These are phyloP conservation scores for Paramyrothecium roridum DNA, from an alignment of 2,329 filamentous ascomycete species.

Conservation along the genomic window DNA sequence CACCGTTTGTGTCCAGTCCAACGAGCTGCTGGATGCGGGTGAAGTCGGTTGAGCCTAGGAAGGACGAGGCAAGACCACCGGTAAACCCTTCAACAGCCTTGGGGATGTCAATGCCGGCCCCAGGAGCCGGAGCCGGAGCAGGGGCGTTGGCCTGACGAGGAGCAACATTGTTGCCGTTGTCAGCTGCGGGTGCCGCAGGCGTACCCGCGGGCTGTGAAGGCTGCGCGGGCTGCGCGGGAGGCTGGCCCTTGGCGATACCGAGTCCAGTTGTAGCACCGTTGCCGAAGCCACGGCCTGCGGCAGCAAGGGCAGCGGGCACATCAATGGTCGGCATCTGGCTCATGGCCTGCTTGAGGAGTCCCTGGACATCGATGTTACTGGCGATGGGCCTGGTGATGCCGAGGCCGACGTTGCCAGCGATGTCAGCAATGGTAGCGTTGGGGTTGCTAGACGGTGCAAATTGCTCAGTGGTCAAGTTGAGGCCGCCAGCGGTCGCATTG, in stretches of 20 bases:
- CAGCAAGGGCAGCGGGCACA: neutral
- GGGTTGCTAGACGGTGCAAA: neutral
- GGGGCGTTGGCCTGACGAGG: neutral
- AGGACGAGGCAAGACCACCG: neutral
- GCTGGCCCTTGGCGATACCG: neutral
- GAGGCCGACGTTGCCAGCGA: constrained; percentile 2
- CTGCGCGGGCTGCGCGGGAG: no score
- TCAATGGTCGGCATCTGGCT: neutral
- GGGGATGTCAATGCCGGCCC: neutral
- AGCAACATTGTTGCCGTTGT: neutral
- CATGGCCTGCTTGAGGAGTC: neutral
- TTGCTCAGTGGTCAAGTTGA: neutral
- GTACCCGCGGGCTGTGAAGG: no score
- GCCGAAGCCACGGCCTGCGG: neutral
- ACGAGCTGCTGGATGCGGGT: neutral
- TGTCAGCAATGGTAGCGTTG: neutral
- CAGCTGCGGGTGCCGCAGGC: neutral
- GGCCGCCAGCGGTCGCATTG: neutral
- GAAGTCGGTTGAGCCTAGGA: neutral
- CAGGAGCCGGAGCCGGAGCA: neutral
- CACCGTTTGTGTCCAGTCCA: neutral
- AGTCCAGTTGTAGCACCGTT: neutral
- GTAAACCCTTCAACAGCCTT: neutral
- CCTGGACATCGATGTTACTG: constrained; percentile 1
- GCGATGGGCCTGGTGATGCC: neutral